A percentile compares a stretch with the other conserved stretches of the same genome.
These are phyloP conservation scores for Candida montana DNA, from an alignment of 805 yeast genomes.

Conservation along the genomic window DNA sequence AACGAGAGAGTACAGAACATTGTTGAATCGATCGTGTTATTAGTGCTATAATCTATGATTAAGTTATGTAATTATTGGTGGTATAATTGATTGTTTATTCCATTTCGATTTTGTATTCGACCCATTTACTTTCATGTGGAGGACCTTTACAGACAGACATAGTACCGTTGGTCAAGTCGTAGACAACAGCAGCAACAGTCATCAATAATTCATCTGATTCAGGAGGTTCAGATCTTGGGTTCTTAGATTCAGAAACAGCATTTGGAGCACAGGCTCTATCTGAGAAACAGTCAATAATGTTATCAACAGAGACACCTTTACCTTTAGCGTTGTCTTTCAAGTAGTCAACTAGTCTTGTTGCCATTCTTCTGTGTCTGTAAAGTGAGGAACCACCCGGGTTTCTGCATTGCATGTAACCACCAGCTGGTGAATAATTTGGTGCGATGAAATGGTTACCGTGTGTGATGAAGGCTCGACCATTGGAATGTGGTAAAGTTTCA, in stretches of 20 bases:
- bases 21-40: too few relatives aligned
- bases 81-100: neutral
- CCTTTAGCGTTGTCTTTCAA: constrained; percentile 9
- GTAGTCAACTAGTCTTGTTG: constrained; percentile 9
- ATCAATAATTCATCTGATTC: constrained; percentile 9
- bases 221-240: constrained; percentile 13
- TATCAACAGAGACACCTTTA: constrained; percentile 9
- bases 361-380: constrained; percentile 14
- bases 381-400: constrained; percentile 17
- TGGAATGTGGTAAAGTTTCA: constrained; percentile 9
- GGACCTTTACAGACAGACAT: constrained; percentile 16
- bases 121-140: constrained; percentile 43
- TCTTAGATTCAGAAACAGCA: constrained; percentile 12
- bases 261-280: constrained; percentile 12
- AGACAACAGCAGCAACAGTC: constrained; percentile 15
- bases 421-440: constrained; percentile 11
- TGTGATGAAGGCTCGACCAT: constrained; percentile 13
- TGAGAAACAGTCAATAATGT: constrained; percentile 6
- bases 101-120: constrained; percentile 16
- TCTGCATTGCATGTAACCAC: constrained; percentile 11
- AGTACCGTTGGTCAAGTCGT: constrained; percentile 12
- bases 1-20: too few relatives aligned
- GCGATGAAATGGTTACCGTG: constrained; percentile 13
- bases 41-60: too few relatives aligned
- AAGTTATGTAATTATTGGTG: too few relatives aligned